These are phyloP conservation scores for Boletus rubropictus DNA, from an alignment of 768 basidiomycete species.

Conservation along the genomic window DNA sequence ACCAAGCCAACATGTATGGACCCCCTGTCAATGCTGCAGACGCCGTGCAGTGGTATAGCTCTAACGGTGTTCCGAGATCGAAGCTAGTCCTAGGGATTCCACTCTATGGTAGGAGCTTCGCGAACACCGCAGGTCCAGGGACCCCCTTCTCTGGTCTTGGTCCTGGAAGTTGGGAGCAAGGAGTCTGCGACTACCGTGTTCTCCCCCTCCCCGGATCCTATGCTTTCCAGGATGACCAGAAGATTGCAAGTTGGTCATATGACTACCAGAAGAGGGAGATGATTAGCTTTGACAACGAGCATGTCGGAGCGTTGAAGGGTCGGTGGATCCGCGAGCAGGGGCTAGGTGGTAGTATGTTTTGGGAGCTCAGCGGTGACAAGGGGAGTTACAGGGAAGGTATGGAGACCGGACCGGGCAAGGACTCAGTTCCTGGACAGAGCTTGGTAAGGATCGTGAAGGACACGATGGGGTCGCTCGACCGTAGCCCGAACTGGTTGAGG, in stretches of 20 bases:
- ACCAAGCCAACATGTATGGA: slow-evolving; percentile 84
- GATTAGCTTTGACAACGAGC: slow-evolving; percentile 75
- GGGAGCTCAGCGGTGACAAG: slow-evolving; percentile 91
- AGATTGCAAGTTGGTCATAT: slow-evolving; percentile 79
- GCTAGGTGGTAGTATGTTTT: slow-evolving; percentile 91
- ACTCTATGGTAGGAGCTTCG: slow-evolving; percentile 89
- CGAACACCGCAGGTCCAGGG: slow-evolving; percentile 79
- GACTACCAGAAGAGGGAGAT: slow-evolving; percentile 70
- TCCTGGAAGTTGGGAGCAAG: slow-evolving; percentile 84
- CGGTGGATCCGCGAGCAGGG: slow-evolving; percentile 71
- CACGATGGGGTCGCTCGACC: slow-evolving; percentile 71
- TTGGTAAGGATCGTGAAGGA: slow-evolving; percentile 71
- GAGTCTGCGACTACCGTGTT: slow-evolving; percentile 89
- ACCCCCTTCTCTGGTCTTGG: slow-evolving; percentile 76
- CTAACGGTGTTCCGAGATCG: slow-evolving; percentile 62
- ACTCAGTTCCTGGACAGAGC: slow-evolving; percentile 61
- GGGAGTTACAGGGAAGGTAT: slow-evolving; percentile 59
- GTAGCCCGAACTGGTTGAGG: slow-evolving; percentile 70
- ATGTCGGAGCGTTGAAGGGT: slow-evolving; percentile 68
- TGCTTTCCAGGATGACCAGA: slow-evolving; percentile 57
- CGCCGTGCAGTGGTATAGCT: slow-evolving; percentile 65
- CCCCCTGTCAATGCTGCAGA: slow-evolving; percentile 56
- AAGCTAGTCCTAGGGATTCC: slow-evolving; percentile 92
- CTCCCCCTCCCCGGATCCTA: slow-evolving; percentile 74
- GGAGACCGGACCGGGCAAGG: slow-evolving; percentile 72